These are phyloP conservation scores for Blastobotrys arbuscula DNA, from an alignment of 1,139 yeast species.

Conservation along the genomic window DNA sequence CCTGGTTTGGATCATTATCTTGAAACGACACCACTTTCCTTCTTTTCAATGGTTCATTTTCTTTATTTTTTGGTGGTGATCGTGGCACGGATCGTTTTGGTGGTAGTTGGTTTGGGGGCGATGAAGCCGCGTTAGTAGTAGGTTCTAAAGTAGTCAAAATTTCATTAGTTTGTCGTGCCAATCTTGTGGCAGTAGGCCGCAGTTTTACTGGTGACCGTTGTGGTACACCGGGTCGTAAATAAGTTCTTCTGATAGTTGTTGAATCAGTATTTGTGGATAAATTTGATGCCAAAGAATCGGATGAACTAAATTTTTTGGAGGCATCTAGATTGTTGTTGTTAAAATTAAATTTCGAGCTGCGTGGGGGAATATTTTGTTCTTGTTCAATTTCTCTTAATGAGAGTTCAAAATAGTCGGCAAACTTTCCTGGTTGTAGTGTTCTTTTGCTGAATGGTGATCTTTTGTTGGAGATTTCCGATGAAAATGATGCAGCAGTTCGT, in stretches of 20 bases:
- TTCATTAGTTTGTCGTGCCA: conserved; percentile 14
- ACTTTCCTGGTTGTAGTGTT: neutral
- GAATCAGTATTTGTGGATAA: conserved; percentile 7
- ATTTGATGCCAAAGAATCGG: conserved; percentile 11
- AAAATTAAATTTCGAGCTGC: neutral
- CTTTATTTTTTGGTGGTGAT: conserved; percentile 1
- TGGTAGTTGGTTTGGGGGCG: neutral
- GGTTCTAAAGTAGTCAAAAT: conserved; percentile 5
- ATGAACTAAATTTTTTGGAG: conserved; percentile 5
- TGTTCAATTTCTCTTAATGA: neutral
- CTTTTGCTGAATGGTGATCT: conserved; percentile 6
- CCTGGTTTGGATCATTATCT: neutral
- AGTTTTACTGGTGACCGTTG: conserved; percentile 15
- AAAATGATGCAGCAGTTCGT: neutral
- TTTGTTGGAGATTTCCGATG: neutral
- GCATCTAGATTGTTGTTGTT: neutral
- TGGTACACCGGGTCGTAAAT: neutral
- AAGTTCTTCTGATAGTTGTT: conserved; percentile 9
- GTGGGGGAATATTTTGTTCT: neutral
- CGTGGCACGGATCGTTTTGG: conserved; percentile 6
- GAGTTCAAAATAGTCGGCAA: neutral
- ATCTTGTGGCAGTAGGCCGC: conserved; percentile 12
- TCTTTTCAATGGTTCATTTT: conserved; percentile 11
- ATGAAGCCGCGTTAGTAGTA: neutral
- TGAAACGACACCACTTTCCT: conserved; percentile 14